Evolutionary conservation across 1,139 yeast genomes (phyloP).

Genomic region (Diutina mesorugosa): DNA sequence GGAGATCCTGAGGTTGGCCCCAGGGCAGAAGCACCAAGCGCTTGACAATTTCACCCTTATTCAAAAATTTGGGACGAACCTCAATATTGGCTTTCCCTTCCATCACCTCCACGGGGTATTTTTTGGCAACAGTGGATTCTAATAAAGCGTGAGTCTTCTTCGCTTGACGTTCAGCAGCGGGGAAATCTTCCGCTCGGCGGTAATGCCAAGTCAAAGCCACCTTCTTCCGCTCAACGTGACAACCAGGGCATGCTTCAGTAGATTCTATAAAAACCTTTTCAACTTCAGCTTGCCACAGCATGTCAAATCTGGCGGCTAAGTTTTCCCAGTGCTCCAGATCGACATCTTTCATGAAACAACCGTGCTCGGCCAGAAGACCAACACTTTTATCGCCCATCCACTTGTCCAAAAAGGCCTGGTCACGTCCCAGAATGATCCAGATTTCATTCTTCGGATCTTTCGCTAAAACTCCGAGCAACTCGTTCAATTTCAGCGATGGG

Average conservation of each 20-base stretch:
- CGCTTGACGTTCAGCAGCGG: conserved; percentile 80
- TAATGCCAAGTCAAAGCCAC: conserved; percentile 98
- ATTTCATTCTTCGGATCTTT: conserved; percentile 75
- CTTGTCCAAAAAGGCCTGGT: conserved; percentile 74
- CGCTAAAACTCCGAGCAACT: conserved; percentile 46
- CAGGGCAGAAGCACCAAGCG: conserved; percentile 55
- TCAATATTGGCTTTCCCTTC: conserved; percentile 93
- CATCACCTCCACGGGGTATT: conserved; percentile 92
- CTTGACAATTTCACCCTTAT: conserved; percentile 93
- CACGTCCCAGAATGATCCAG: conserved; percentile 96
- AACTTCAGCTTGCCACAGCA: conserved; percentile 88
- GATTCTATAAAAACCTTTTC: conserved; percentile 58
- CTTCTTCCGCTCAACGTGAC: conserved; percentile 75
- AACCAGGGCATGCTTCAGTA: conserved; percentile 85
- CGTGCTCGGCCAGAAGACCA: conserved; percentile 94
- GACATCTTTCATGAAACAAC: conserved; percentile 78
- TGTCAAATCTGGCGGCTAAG: conserved; percentile 69
- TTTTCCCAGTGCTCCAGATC: conserved; percentile 63
- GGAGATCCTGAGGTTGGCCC: conserved; percentile 25
- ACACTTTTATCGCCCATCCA: conserved; percentile 70
- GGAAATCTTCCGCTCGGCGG: conserved; percentile 78
- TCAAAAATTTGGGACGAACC: conserved; percentile 86
- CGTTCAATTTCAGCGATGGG: conserved; percentile 64
- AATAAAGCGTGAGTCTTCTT: conserved; percentile 56
- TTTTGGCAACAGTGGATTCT: conserved; percentile 42